phyloP scores from a whole-genome alignment of 441 rosid species.

The Populus trichocarpa region DNA sequence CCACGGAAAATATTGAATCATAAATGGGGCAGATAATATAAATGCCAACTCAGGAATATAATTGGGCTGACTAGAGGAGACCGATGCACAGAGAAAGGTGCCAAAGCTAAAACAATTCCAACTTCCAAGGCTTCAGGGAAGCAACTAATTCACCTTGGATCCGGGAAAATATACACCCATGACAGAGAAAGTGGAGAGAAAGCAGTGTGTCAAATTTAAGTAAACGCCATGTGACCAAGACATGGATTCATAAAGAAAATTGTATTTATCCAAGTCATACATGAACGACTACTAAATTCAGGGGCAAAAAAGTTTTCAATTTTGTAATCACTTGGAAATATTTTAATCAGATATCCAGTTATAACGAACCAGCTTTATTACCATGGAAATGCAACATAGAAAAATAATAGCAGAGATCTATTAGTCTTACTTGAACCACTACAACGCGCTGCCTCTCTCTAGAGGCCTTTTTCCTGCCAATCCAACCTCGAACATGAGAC shows the following conservation, averaged over 20 bases:
- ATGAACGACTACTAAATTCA: not conserved
- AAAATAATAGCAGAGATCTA: slow-evolving; percentile 6
- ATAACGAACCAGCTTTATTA: not conserved
- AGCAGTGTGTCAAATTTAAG: not conserved
- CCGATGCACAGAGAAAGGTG: not conserved
- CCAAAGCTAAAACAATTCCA: not conserved
- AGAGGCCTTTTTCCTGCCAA: slow-evolving; percentile 44
- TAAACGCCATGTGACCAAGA: not conserved
- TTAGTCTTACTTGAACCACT: slow-evolving; percentile 58
- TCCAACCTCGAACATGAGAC: slow-evolving; percentile 53
- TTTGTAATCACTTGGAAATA: not conserved
- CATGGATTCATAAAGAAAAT: not conserved
- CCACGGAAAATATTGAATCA: not conserved
- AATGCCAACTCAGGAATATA: not conserved
- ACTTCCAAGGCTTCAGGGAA: not conserved
- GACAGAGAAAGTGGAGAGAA: not conserved
- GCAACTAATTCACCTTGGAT: not conserved
- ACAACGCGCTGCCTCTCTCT: slow-evolving; percentile 36
- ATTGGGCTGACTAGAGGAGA: not conserved
- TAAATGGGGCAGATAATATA: not conserved
- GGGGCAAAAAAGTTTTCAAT: not conserved
- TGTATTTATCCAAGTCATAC: not conserved
- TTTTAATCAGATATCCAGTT: not conserved
- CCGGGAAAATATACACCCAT: not conserved
- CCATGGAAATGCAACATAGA: not conserved